Base-by-base conservation (phyloP, 441 rosid species). In the Capsella rubella region DNA sequence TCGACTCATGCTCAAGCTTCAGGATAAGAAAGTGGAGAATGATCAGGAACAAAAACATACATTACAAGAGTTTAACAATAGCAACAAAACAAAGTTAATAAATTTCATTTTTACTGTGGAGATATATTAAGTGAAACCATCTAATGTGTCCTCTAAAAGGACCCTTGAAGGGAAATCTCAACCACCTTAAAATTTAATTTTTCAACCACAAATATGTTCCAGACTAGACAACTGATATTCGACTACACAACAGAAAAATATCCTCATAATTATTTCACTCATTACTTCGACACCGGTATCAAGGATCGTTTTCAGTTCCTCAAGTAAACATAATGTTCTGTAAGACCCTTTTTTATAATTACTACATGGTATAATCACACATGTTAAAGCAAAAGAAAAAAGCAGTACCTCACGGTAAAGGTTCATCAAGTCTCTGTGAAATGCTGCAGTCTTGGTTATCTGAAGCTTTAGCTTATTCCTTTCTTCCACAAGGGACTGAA, bases 401-500 rank as follows among this genome's bases (percentile, higher is more conserved):
- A 29, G 81, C 31, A 39, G 49, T 77, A 92, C 99, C 99, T 95
- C 93, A 42, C 11, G 64, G 82, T 86, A 85, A 71, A 88, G 86
- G 50, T 79, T 78, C 95, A 84, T 84, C 68, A 85, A 69, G 70
- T 89, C 89, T 68, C 73, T 79, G 81, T 88, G 90, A 75, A 89
- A 78, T 51, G 83, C 84, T 71, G 86, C 82, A 72, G 88, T 83
- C 82, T 73, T 82, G 42, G 67, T 78, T 39, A 86, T 84, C 82
- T 89, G 93, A 70, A 81, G 83, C 72, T 90, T 89, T 74, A 95
- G 78, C 73, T 74, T 83, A 81, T 77, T 81, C 72, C 91, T 92
- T 79, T 95, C 99, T 79, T 87, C 90, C 78, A 79, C 61, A 52
- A 95, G 87, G 11, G 98, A 90, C 72, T 84, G 88, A 80, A 89